A percentile compares a stretch with the other conserved stretches of the same genome.
Conservation (phyloP, 345 rosid genomes). For the Fremontodendron californicum region DNA sequence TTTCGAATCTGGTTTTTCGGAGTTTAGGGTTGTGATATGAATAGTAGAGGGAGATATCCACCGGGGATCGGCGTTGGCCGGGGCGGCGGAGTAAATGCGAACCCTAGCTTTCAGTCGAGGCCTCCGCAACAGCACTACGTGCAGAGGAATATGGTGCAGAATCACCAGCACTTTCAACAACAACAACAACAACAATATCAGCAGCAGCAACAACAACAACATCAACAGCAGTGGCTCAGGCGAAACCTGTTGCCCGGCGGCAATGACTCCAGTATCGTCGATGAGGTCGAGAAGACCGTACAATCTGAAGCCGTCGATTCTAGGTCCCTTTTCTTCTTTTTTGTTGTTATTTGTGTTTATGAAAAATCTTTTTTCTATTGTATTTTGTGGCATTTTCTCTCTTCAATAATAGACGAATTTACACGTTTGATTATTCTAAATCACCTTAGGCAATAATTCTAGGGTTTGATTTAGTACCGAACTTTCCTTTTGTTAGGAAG, state of each 20-base stretch:
- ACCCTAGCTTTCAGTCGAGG: constrained; percentile 44
- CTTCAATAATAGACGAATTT: not conserved
- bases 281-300: constrained; percentile 77
- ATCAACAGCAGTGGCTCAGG: constrained; percentile 59
- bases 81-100: constrained; percentile 53
- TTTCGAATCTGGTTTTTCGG: constrained; percentile 4
- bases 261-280: constrained; percentile 31
- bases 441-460: not conserved
- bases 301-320: constrained; percentile 81
- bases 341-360: not conserved
- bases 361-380: not conserved
- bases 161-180: constrained; percentile 39
- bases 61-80: constrained; percentile 67
- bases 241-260: constrained; percentile 44
- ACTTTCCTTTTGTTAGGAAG: not conserved
- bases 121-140: constrained; percentile 50
- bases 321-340: constrained; percentile 33
- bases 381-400: not conserved
- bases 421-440: not conserved
- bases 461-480: not conserved
- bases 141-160: constrained; percentile 46
- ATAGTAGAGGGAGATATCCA: constrained; percentile 78
- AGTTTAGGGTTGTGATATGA: constrained; percentile 49
- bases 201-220: constrained; percentile 40
- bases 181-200: constrained; percentile 36